A percentile compares a stretch with the other conserved stretches of the same genome.
Evolutionary conservation across 176 grass and related monocot species (phyloP).

Genomic region (Phyllostachys edulis): DNA sequence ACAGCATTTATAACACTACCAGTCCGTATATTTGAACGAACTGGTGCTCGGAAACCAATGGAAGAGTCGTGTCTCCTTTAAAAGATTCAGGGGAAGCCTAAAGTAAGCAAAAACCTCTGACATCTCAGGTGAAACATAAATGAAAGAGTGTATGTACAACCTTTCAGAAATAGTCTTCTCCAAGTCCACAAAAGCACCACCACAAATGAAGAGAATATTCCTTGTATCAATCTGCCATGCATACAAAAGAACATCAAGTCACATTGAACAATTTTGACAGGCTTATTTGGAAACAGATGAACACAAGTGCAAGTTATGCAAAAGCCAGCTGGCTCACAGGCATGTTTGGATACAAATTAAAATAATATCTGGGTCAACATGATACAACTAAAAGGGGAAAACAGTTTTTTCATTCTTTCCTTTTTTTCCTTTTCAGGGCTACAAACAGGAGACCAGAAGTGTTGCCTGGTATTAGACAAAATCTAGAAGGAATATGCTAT

Average conservation of each 20-base stretch:
- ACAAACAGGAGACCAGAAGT: background rate
- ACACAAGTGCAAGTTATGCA: constrained; percentile 9
- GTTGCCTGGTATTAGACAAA: background rate
- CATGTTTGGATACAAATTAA: background rate
- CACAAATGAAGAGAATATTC: constrained; percentile 83
- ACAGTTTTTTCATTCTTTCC: background rate
- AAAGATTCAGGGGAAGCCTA: background rate
- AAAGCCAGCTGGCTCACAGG: constrained; percentile 4
- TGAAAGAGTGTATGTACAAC: constrained; percentile 14
- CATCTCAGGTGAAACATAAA: constrained; percentile 8
- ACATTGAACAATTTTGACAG: background rate
- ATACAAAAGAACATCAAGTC: constrained; percentile 25
- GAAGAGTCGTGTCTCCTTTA: constrained; percentile 71
- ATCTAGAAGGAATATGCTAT: background rate
- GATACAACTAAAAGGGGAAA: background rate
- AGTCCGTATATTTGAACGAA: constrained; percentile 66
- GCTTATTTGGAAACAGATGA: background rate
- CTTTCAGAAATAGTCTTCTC: constrained; percentile 87
- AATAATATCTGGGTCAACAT: background rate
- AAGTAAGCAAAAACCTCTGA: constrained; percentile 1
- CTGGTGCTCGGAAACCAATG: constrained; percentile 66
- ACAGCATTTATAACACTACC: constrained; percentile 54
- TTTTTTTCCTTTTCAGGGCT: background rate
- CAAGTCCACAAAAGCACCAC: constrained; percentile 72
- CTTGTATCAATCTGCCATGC: constrained; percentile 68